Base-by-base conservation (phyloP, 2,329 filamentous ascomycete genomes). In the Fusarium foetens region DNA sequence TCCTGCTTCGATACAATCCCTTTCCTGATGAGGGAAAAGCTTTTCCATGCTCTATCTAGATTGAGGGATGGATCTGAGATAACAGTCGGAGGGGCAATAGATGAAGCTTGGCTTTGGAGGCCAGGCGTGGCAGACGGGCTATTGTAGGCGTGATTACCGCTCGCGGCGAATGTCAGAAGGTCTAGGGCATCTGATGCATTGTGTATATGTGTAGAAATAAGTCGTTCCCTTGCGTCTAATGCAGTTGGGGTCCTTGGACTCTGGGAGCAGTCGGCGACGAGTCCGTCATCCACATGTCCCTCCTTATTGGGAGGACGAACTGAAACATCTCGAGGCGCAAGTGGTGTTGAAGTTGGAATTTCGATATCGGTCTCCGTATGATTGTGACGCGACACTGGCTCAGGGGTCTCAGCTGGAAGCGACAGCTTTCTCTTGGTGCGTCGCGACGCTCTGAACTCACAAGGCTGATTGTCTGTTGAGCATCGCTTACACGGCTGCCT, bases 151-250 rank as follows among this genome's bases (percentile, higher is more conserved):
- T 61, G 60, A 3, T 36, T 63, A 3, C 62, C 62, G 3, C 48
- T 57, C 2, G 66, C 58, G 8, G 68, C 58, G 29, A 70, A 69
- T 4, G 68, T 71, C 14, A 71, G 45, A 12, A 71, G 54, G 13
- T 71, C 68, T 5, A 71, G 54, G 0, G 66, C 68, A 41, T 71
- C 68, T 11, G 66, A 46, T 1, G 66, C 55, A 39, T 71, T 70
- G 17, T 66, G 63, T 23, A 71, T 70, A 10, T 71, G 58, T 8
- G 68, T 71, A 25, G 68, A 71, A 11, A 71, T 54, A 5, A 71
- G 53, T 3, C 68, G 48, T 13, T 35, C 41, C 33, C 68, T 45
- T n/a, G 68, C 66, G 33, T 70, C 68, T 10, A 66, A 23, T 8
- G 51, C 31, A n/a, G 17, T 9, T 29, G 58, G 48, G 2, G 45